Base-by-base conservation (phyloP, 148 eudicot genomes). In the Cornus suecica region DNA sequence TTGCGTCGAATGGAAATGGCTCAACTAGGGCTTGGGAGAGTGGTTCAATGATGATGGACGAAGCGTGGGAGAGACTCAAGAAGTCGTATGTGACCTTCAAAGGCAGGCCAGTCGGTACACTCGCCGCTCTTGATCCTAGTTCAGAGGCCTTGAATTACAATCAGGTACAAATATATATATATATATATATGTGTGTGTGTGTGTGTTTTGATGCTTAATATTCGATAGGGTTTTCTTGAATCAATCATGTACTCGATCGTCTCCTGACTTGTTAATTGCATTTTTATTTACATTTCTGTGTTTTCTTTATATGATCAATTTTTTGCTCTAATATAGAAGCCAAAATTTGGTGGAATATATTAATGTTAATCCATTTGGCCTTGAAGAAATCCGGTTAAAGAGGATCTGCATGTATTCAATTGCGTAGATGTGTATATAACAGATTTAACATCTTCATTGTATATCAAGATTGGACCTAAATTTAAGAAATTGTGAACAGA, bases 111-210 rank as follows among this genome's bases (percentile, higher is more conserved):
- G 87, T 88, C 27, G 91, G 91, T 5, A 81, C 87, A n/a, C 68
- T 88, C 2, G 91, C 91, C 71, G 87, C 85, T 74, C 58, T 77
- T 25, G 88, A 88, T 85, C 84, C 85, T 28, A 78, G 79, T 61
- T 84, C 71, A 20, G 88, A 85, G 65, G 80, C 84, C 51, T 34
- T 85, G 27, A 88, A 88, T 75, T 88, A 88, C 80, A 83, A 88
- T 85, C 88, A 85, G 91, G 91, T 63, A 63, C 24, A 63, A 23
- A n/a, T 26, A 63, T 63, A 8, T 26, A 62, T 23, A 6, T 6
- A 23, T 62, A 7, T 62, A 25, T 14, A 23, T 54, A n/a, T n/a
- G n/a, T n/a, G n/a, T n/a, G n/a, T n/a, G n/a, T n/a, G n/a, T n/a
- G n/a, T n/a, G n/a, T n/a, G n/a, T n/a, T n/a, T n/a, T n/a, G n/a